These are phyloP conservation scores for Gloeopeniophorella convolvens DNA, from an alignment of 768 basidiomycete species.

Conservation along the genomic window DNA sequence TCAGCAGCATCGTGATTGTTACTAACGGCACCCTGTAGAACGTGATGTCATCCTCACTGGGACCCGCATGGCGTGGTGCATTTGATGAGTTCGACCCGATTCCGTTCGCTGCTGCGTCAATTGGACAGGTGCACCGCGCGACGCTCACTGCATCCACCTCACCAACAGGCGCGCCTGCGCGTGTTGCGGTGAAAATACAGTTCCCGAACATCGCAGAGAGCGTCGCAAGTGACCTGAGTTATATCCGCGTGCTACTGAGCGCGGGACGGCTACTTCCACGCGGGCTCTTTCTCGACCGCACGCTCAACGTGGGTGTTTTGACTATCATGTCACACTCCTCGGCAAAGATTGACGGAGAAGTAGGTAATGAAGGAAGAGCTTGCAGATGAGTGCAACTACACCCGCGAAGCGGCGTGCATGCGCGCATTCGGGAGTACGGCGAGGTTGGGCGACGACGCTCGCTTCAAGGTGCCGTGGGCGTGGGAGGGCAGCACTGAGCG, in stretches of 20 bases:
- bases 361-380: constrained; percentile 87
- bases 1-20: no score
- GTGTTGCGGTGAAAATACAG: constrained; percentile 84
- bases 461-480: constrained; percentile 83
- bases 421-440: constrained; percentile 47
- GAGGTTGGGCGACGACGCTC: constrained; percentile 47
- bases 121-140: constrained; percentile 90
- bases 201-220: constrained; percentile 89
- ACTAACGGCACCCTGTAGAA: constrained; percentile 36
- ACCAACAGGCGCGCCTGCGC: constrained; percentile 48
- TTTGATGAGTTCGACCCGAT: constrained; percentile 77
- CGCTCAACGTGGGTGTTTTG: constrained; percentile 51
- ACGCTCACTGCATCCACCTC: constrained; percentile 46
- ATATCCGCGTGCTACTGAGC: constrained; percentile 75
- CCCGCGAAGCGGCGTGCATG: constrained; percentile 70
- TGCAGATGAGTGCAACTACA: constrained; percentile 89
- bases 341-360: neutral
- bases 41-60: constrained; percentile 74
- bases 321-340: neutral
- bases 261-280: constrained; percentile 78
- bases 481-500: constrained; percentile 75
- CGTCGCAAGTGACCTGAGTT: constrained; percentile 82
- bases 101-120: constrained; percentile 93
- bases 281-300: constrained; percentile 86
- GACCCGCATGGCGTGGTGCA: constrained; percentile 60